These are phyloP conservation scores for Sanghuangporus baumii DNA, from an alignment of 1,284 basidiomycete genomes.

Conservation along the genomic window DNA sequence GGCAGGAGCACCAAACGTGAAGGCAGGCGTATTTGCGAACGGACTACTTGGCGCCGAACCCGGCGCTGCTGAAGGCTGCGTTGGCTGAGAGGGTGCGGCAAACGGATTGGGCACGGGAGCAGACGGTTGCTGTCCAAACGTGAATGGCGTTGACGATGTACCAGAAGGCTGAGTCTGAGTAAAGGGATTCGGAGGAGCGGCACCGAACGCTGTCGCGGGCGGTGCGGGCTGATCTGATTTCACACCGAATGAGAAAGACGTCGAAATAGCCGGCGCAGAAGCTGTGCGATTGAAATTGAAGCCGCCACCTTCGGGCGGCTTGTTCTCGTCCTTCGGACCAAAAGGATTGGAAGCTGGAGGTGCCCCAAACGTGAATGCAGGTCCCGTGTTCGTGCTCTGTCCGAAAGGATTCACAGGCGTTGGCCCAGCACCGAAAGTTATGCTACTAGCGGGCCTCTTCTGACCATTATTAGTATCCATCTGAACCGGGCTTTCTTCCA, in stretches of 20 bases:
- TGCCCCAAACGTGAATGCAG: constrained; percentile 18
- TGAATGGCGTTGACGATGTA: constrained; percentile 30
- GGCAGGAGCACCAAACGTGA: constrained; percentile 25
- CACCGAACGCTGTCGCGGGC: constrained; percentile 33
- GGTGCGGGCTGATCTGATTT: constrained; percentile 12
- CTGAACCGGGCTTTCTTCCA: constrained; percentile 67
- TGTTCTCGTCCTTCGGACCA: constrained; percentile 24
- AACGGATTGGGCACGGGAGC: constrained; percentile 16
- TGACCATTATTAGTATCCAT: constrained; percentile 32
- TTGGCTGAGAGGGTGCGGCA: not conserved
- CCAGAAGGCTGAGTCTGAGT: constrained; percentile 28
- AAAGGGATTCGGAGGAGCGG: constrained; percentile 35
- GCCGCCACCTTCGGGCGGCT: constrained; percentile 10
- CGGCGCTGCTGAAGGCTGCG: constrained; percentile 11
- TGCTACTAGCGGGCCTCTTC: constrained; percentile 35
- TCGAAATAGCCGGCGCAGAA: constrained; percentile 26
- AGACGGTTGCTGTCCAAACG: constrained; percentile 32
- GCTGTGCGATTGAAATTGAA: constrained; percentile 17
- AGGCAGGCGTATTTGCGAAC: constrained; percentile 24
- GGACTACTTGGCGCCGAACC: constrained; percentile 28
- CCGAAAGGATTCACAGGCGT: constrained; percentile 12
- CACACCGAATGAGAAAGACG: constrained; percentile 30
- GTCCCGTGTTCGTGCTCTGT: not conserved
- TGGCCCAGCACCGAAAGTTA: constrained; percentile 34
- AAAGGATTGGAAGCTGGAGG: constrained; percentile 23